These are phyloP conservation scores for Lichina pygmaea DNA, from an alignment of 495 filamentous ascomycete genomes.

Conservation along the genomic window DNA sequence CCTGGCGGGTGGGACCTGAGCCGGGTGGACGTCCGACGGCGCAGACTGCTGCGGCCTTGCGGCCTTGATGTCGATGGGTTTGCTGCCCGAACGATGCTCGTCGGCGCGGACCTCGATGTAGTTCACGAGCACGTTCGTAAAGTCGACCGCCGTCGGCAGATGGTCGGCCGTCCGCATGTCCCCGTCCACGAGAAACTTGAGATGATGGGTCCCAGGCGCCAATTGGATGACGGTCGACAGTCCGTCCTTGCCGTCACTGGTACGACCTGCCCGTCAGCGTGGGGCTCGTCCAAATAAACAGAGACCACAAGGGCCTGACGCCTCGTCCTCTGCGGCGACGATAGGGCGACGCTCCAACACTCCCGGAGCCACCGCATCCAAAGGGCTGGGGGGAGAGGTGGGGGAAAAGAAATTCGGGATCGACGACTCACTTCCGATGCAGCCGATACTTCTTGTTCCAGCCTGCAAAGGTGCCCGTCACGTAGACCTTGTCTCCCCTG, in stretches of 20 bases:
- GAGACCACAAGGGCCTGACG: slow-evolving; percentile 2
- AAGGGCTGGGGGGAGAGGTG: not conserved
- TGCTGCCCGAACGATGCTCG: slow-evolving; percentile 17
- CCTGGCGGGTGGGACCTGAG: slow-evolving; percentile 11
- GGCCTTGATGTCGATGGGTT: slow-evolving; percentile 1
- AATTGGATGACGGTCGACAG: slow-evolving; percentile 55
- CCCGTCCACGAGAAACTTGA: slow-evolving; percentile 86
- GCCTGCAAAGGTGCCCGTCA: slow-evolving; percentile 86
- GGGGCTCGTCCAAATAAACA: not conserved
- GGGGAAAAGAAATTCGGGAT: slow-evolving; percentile 3
- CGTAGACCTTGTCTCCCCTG: slow-evolving; percentile 64
- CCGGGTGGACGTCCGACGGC: slow-evolving; percentile 17
- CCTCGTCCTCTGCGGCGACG: too few relatives aligned
- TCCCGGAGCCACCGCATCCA: too few relatives aligned
- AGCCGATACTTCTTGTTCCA: slow-evolving; percentile 84
- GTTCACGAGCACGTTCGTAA: slow-evolving; percentile 87
- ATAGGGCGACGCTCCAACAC: too few relatives aligned
- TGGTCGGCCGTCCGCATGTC: slow-evolving; percentile 70
- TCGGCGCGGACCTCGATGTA: slow-evolving; percentile 83
- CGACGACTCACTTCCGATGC: slow-evolving; percentile 43
- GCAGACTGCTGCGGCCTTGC: not conserved
- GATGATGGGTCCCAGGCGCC: slow-evolving; percentile 78
- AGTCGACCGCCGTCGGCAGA: slow-evolving; percentile 85
- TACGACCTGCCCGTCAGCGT: slow-evolving; percentile 1
- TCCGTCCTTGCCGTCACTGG: slow-evolving; percentile 22